Conservation (phyloP, 805 yeast species). For the Starmerella sirachaensis region DNA sequence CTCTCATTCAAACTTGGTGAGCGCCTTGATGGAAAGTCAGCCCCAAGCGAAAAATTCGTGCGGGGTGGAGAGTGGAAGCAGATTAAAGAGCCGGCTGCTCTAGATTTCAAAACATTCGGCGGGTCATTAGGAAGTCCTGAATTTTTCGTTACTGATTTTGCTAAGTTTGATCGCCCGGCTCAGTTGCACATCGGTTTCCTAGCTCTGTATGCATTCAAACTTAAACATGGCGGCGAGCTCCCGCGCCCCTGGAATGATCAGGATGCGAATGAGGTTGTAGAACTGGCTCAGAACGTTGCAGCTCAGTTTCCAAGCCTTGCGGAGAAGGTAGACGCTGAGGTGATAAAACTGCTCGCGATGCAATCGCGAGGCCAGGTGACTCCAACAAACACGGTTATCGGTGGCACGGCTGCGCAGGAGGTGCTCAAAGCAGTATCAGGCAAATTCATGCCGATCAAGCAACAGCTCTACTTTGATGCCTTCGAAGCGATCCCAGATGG, state of each 20-base stretch:
- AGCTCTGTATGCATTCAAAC: slow-evolving; percentile 67
- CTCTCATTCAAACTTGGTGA: slow-evolving; percentile 66
- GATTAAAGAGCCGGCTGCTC: slow-evolving; percentile 66
- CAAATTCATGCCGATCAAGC: slow-evolving; percentile 86
- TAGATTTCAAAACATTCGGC: slow-evolving; percentile 51
- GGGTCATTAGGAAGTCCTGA: slow-evolving; percentile 70
- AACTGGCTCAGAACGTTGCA: slow-evolving; percentile 48
- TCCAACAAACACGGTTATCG: slow-evolving; percentile 76
- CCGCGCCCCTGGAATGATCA: slow-evolving; percentile 68
- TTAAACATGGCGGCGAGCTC: slow-evolving; percentile 46
- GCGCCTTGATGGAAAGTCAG: slow-evolving; percentile 42
- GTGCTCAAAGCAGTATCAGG: slow-evolving; percentile 91
- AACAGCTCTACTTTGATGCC: slow-evolving; percentile 87
- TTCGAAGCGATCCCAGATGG: slow-evolving; percentile 57
- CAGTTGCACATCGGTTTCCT: slow-evolving; percentile 87
- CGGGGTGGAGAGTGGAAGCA: slow-evolving; percentile 88
- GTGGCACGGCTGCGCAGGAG: slow-evolving; percentile 94
- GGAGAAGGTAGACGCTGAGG: slow-evolving; percentile 47
- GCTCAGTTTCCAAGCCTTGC: slow-evolving; percentile 47
- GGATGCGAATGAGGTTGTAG: slow-evolving; percentile 59
- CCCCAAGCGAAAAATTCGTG: slow-evolving; percentile 34
- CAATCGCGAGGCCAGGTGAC: slow-evolving; percentile 91
- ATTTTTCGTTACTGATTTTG: slow-evolving; percentile 70
- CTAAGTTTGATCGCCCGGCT: slow-evolving; percentile 84
- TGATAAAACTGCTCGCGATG: slow-evolving; percentile 60